phyloP scores from a whole-genome alignment of 169 alveolate genomes.

The Cryptosporidium felis region DNA sequence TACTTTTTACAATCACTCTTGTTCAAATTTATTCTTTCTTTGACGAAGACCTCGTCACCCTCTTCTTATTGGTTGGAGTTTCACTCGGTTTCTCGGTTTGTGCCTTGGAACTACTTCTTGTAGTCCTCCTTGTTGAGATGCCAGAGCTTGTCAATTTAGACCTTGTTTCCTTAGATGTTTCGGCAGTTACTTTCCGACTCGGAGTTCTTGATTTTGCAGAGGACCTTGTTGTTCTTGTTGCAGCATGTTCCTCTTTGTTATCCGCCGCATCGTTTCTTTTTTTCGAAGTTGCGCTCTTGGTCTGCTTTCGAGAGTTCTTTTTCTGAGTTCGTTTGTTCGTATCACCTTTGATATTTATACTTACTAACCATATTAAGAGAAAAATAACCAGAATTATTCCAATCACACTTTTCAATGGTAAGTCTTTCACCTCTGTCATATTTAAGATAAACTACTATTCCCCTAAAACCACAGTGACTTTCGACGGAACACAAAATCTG shows the following conservation, averaged over 20 bases:
- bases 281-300: neutral
- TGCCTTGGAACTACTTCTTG: slow-evolving; percentile 17
- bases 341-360: slow-evolving; percentile 14
- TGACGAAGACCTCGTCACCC: slow-evolving; percentile 50
- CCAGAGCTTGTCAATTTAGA: neutral
- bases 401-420: slow-evolving; percentile 47
- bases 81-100: neutral
- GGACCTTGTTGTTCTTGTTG: slow-evolving; percentile 31
- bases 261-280: neutral
- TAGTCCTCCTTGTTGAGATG: neutral
- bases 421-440: slow-evolving; percentile 22
- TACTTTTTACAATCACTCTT: too few relatives aligned
- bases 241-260: neutral
- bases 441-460: neutral
- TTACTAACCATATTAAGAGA: slow-evolving; percentile 33
- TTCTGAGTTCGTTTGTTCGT: slow-evolving; percentile 39
- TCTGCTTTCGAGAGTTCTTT: slow-evolving; percentile 3
- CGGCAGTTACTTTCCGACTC: slow-evolving; percentile 38
- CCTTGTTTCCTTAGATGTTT: neutral
- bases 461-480: neutral
- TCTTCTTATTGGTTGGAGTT: neutral
- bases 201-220: slow-evolving; percentile 36
- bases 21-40: neutral
- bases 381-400: slow-evolving; percentile 14
- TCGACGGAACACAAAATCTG: slow-evolving; percentile 29